These are phyloP conservation scores for Botrytis squamosa DNA, from an alignment of 2,329 filamentous ascomycete genomes.

Conservation along the genomic window DNA sequence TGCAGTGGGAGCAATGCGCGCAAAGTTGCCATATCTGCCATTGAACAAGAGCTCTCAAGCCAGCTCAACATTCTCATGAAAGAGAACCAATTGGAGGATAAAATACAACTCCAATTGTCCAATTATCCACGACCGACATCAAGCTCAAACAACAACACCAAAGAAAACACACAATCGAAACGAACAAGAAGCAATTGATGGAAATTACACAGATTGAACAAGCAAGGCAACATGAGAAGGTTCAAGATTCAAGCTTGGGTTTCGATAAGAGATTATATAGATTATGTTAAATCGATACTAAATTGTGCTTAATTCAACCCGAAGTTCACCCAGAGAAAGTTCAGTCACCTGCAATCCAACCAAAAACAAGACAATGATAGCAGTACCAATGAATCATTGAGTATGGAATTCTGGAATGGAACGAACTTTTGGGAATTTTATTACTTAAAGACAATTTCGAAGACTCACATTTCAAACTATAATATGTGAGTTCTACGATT, in stretches of 20 bases:
- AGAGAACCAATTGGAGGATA: neutral
- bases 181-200: neutral
- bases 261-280: neutral
- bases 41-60: neutral
- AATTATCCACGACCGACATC: neutral
- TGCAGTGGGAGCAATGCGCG: neutral
- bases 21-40: neutral
- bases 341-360: no score
- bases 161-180: neutral
- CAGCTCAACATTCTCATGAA: neutral
- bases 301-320: neutral
- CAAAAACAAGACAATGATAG: neutral
- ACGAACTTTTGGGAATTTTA: neutral
- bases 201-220: neutral
- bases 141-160: neutral
- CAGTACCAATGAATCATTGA: neutral
- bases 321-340: neutral
- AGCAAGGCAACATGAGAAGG: neutral
- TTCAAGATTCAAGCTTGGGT: neutral
- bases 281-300: neutral
- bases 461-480: neutral
- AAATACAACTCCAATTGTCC: neutral
- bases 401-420: neutral
- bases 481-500: neutral
- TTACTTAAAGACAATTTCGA: neutral